Conservation (phyloP, 108 stramenopile genomes). For the Bacterosira constricta region DNA sequence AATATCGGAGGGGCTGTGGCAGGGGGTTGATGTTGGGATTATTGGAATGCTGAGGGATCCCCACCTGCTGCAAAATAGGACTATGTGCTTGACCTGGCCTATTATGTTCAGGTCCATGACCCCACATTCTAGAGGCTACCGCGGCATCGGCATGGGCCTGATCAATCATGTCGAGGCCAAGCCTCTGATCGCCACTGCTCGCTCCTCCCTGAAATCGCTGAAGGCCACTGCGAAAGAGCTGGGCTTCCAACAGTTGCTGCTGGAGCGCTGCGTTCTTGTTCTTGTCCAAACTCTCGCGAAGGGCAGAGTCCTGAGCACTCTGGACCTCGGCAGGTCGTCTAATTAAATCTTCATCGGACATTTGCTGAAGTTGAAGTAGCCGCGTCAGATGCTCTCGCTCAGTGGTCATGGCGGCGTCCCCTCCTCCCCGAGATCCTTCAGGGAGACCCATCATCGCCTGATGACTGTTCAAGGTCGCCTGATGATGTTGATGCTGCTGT, state of each 20-base stretch:
- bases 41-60: too few relatives aligned
- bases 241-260: conserved; percentile 1
- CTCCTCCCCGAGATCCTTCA: not conserved
- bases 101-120: not conserved
- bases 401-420: not conserved
- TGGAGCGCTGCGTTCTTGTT: not conserved
- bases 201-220: not conserved
- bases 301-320: not conserved
- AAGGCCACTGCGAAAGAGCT: not conserved
- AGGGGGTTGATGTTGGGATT: too few relatives aligned
- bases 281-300: not conserved
- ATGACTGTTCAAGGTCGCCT: too few relatives aligned
- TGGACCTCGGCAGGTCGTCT: conserved; percentile 2
- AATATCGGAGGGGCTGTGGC: conserved; percentile 14
- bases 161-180: not conserved
- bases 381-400: not conserved
- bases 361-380: not conserved
- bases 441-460: not conserved
- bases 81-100: too few relatives aligned
- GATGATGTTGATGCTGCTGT: not conserved
- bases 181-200: not conserved
- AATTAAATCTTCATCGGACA: conserved; percentile 5
- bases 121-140: not conserved
- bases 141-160: not conserved
- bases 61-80: too few relatives aligned